Percentiles rank a stretch among this genome's conserved stretches.
Evolutionary conservation across 208 protist genomes (phyloP).

Genomic region (Trypanosoma vivax): DNA sequence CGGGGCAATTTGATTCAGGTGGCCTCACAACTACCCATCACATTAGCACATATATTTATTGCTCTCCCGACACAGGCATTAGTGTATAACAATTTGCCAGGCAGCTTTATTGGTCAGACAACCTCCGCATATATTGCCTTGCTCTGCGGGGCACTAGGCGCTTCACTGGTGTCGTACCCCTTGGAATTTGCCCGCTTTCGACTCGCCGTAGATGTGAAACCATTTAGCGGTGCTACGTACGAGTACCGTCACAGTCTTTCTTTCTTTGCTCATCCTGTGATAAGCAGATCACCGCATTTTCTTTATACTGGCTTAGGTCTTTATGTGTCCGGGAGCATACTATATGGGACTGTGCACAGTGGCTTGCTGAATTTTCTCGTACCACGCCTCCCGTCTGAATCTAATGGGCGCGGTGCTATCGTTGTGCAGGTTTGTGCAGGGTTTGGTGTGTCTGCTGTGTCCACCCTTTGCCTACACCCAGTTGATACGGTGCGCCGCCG

Average conservation of each 20-base stretch:
- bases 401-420: conserved; percentile 24
- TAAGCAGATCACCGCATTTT: conserved; percentile 66
- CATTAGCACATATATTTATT: conserved; percentile 65
- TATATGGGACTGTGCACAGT: conserved; percentile 47
- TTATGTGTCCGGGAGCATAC: conserved; percentile 55
- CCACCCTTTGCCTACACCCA: conserved; percentile 67
- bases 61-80: conserved; percentile 44
- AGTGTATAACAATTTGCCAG: conserved; percentile 41
- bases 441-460: conserved; percentile 38
- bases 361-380: conserved; percentile 27
- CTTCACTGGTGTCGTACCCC: conserved; percentile 60
- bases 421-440: conserved; percentile 40
- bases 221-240: conserved; percentile 39
- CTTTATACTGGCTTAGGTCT: conserved; percentile 65
- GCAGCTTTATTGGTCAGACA: conserved; percentile 33
- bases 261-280: conserved; percentile 61
- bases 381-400: conserved; percentile 46
- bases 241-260: conserved; percentile 59
- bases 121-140: conserved; percentile 40
- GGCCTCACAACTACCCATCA: conserved; percentile 53
- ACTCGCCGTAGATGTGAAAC: conserved; percentile 71
- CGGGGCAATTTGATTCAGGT: conserved; percentile 80
- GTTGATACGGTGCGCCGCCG: conserved; percentile 69
- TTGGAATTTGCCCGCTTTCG: conserved; percentile 76
- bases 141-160: conserved; percentile 37